These are phyloP conservation scores for Naganishia vishniacii DNA, from an alignment of 768 basidiomycete genomes.

Conservation along the genomic window DNA sequence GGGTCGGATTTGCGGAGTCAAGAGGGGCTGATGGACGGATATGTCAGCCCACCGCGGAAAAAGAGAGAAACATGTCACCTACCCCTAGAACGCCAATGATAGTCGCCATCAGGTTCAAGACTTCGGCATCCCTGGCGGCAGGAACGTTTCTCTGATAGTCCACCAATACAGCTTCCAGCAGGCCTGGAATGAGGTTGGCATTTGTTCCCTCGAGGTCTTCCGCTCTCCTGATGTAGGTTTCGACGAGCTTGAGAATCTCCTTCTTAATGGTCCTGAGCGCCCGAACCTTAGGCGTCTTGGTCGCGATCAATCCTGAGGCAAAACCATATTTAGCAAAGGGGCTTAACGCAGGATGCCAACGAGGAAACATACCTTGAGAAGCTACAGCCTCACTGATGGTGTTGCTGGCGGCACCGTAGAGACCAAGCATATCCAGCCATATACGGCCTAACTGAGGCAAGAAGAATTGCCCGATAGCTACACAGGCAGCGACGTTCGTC, in stretches of 20 bases:
- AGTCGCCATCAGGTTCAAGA: constrained; percentile 92
- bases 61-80: constrained; percentile 46
- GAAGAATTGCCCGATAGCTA: constrained; percentile 94
- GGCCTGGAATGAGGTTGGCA: constrained; percentile 81
- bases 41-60: background rate
- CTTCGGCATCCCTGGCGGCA: constrained; percentile 89
- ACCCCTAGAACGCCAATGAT: constrained; percentile 84
- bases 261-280: constrained; percentile 95
- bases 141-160: constrained; percentile 95
- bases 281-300: constrained; percentile 93
- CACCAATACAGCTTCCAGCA: constrained; percentile 93
- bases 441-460: constrained; percentile 92
- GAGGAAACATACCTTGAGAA: constrained; percentile 59
- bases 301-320: constrained; percentile 71
- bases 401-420: constrained; percentile 94
- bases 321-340: background rate
- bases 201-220: constrained; percentile 94
- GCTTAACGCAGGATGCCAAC: background rate
- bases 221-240: constrained; percentile 94
- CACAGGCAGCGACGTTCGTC: constrained; percentile 96
- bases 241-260: constrained; percentile 93
- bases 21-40: constrained; percentile 57
- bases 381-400: constrained; percentile 91
- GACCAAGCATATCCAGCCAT: constrained; percentile 94
- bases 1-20: constrained; percentile 89